A percentile compares a stretch with the other conserved stretches of the same genome.
Evolutionary conservation across 805 yeast species (phyloP).

Genomic region (Kurtzmaniella fragi): DNA sequence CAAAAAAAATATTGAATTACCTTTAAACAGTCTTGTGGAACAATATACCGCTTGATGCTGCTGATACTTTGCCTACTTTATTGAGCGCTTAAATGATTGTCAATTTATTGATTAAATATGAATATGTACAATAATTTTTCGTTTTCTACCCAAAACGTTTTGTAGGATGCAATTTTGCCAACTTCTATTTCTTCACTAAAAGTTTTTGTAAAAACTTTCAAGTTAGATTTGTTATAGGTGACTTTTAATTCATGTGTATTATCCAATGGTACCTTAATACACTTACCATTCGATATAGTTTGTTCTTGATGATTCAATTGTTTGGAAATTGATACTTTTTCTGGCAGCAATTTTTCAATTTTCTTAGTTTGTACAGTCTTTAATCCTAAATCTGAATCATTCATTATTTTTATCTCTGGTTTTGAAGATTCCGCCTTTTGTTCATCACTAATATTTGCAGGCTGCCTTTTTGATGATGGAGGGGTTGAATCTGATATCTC

Average conservation of each 20-base stretch:
- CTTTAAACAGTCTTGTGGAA: no score
- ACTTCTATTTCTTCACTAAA: background rate
- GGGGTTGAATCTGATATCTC: conserved; percentile 39
- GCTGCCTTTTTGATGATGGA: background rate
- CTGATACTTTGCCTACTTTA: background rate
- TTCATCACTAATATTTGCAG: background rate
- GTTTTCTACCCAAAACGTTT: conserved; percentile 9
- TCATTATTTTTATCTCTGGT: background rate
- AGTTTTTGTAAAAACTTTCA: background rate
- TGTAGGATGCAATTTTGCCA: conserved; percentile 1
- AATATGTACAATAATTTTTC: conserved; percentile 13
- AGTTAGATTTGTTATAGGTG: background rate
- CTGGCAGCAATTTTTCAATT: background rate
- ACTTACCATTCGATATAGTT: background rate
- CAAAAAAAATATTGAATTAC: no score
- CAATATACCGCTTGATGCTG: background rate
- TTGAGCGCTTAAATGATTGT: no score
- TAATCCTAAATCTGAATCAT: background rate
- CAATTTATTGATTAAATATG: background rate
- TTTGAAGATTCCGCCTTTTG: background rate
- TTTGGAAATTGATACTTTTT: background rate
- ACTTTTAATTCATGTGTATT: background rate
- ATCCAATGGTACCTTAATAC: conserved; percentile 8
- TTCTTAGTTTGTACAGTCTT: background rate
- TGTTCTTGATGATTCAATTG: no score